Percentiles rank a stretch among this genome's conserved stretches.
Evolutionary conservation across 2,329 filamentous ascomycete species (phyloP).

Genomic region (Fusarium aywerte): DNA sequence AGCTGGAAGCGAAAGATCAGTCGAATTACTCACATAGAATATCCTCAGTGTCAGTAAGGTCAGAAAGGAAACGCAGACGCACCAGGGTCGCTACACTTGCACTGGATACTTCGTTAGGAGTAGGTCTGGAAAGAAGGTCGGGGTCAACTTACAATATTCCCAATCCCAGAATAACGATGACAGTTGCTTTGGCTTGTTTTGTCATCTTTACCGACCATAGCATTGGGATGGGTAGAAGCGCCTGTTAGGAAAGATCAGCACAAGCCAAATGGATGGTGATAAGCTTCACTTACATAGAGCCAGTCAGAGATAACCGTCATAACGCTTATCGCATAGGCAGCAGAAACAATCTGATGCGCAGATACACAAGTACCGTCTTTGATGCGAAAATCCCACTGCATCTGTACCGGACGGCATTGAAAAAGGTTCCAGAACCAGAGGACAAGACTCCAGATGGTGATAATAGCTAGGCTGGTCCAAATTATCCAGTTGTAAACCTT

Average conservation of each 20-base stretch:
- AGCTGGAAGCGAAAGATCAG: conserved; percentile 10
- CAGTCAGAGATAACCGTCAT: conserved; percentile 66
- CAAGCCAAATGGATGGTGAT: background rate
- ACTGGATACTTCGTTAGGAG: conserved; percentile 46
- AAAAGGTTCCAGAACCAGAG: conserved; percentile 65
- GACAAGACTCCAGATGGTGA: conserved; percentile 59
- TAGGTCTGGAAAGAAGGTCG: background rate
- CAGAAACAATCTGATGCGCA: conserved; percentile 57
- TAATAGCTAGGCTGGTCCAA: conserved; percentile 57
- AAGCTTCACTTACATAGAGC: conserved; percentile 56
- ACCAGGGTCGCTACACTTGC: conserved; percentile 66
- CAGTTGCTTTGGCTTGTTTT: conserved; percentile 62
- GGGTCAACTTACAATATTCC: conserved; percentile 59
- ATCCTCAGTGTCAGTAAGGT: conserved; percentile 58
- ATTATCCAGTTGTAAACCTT: conserved; percentile 62
- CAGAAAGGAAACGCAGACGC: conserved; percentile 60
- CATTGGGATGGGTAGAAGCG: conserved; percentile 64
- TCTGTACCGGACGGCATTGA: conserved; percentile 61
- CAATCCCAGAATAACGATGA: conserved; percentile 60
- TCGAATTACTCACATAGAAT: conserved; percentile 57
- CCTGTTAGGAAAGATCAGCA: conserved; percentile 46
- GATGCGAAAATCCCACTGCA: conserved; percentile 65
- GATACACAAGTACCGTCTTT: conserved; percentile 56
- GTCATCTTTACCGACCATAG: conserved; percentile 66
- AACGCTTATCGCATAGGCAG: conserved; percentile 63